Conservation (phyloP, 371 early-diverging fungal genomes). For the Umbelopsis sp. region DNA sequence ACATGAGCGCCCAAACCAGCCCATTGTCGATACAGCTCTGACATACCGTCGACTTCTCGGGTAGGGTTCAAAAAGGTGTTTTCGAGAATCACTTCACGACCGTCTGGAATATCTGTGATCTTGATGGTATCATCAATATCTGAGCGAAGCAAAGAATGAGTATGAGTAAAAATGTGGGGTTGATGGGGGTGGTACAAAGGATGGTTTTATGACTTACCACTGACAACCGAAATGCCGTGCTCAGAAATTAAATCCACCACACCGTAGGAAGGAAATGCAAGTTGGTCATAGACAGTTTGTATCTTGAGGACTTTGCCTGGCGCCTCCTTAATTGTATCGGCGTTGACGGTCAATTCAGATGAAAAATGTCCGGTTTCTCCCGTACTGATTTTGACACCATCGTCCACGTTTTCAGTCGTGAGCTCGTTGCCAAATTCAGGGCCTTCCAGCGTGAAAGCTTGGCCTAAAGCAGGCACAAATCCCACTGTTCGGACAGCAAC, state of each 20-base stretch:
- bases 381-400: not conserved
- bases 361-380: not conserved
- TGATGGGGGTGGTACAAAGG: not conserved
- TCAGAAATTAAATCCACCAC: conserved; percentile 37
- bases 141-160: not conserved
- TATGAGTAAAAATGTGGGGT: not conserved
- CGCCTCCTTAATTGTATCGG: not conserved
- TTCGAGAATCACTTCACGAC: conserved; percentile 45
- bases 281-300: not conserved
- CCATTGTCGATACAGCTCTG: conserved; percentile 42
- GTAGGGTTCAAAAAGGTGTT: conserved; percentile 51
- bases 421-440: conserved; percentile 4
- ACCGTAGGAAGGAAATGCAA: conserved; percentile 23
- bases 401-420: not conserved
- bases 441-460: not conserved
- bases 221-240: conserved; percentile 36
- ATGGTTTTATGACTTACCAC: conserved; percentile 17
- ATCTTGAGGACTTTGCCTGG: not conserved
- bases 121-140: conserved; percentile 73
- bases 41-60: conserved; percentile 46
- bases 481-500: not conserved
- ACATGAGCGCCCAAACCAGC: conserved; percentile 37
- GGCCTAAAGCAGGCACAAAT: not conserved
- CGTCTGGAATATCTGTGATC: conserved; percentile 53
- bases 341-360: not conserved